Evolutionary conservation across 2,329 filamentous ascomycete genomes (phyloP).

Genomic region (Claviceps sp.): DNA sequence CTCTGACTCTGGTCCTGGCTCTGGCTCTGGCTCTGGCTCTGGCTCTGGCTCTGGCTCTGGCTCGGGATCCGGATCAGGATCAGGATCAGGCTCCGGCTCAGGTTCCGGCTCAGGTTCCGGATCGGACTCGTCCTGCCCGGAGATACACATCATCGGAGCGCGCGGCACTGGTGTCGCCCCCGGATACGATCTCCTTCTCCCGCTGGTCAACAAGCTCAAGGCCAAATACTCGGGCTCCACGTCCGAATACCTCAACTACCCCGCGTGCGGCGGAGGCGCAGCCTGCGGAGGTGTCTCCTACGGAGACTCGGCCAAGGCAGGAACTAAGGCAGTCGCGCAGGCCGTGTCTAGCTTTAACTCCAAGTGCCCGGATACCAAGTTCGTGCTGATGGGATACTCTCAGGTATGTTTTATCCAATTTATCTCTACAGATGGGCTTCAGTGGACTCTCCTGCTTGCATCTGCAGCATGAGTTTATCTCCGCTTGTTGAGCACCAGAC

Average conservation of each 20-base stretch:
- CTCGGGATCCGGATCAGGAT: too few relatives aligned
- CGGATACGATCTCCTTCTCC: constrained; percentile 37
- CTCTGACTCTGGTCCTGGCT: too few relatives aligned
- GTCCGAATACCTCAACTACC: constrained; percentile 41
- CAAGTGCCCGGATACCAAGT: constrained; percentile 40
- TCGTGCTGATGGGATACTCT: constrained; percentile 50
- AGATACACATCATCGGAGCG: constrained; percentile 31
- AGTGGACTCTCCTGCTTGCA: too few relatives aligned
- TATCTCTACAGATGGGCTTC: too few relatives aligned
- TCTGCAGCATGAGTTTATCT: too few relatives aligned
- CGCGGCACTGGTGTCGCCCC: constrained; percentile 34
- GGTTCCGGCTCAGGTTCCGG: too few relatives aligned
- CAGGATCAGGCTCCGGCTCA: too few relatives aligned
- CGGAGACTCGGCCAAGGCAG: constrained; percentile 31
- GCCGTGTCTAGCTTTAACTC: constrained; percentile 42
- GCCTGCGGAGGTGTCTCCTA: constrained; percentile 47
- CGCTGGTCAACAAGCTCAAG: constrained; percentile 36
- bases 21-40: too few relatives aligned
- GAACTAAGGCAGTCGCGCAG: not conserved
- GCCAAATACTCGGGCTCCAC: constrained; percentile 35
- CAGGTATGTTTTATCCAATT: constrained; percentile 29
- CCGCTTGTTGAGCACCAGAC: too few relatives aligned
- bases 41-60: too few relatives aligned
- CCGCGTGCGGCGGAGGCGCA: constrained; percentile 48
- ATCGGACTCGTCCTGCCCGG: constrained; percentile 1